Base-by-base conservation (phyloP, 805 yeast genomes). In the Yarrowia sp. region DNA sequence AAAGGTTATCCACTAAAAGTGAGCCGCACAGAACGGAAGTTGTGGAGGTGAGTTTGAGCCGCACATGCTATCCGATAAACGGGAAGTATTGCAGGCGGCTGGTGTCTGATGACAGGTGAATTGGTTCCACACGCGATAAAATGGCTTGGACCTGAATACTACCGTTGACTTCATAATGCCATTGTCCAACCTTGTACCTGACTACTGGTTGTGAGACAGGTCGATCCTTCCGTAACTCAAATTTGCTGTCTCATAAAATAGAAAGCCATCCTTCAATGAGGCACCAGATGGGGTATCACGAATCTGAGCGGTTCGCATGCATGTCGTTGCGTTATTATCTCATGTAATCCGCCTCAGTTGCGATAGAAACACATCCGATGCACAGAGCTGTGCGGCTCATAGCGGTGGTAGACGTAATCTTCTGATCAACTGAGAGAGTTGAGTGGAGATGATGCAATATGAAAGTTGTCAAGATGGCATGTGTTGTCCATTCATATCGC, bases 21-120 rank as follows among this genome's bases (percentile, higher is more conserved):
- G 34, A 46, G 50, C 50, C 50, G 50, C 50, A 46, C 50, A 46
- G 17, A 4, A 24, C 50, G 50, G 50, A 46, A 46, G 50, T 9
- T 24, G 50, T 46, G 17, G 50, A 46, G 50, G 9, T 6, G 49
- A 44, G 10, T 20, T 7, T 10, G 7, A 46, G 50, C 50, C 50
- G 50, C 50, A 46, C 30, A 19, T 19, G 14, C 6, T 6, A 7
- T 24, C 50, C 50, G 50, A 9, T 10, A 24, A 24, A 14, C 34
- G 50, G 34, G 10, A 46, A 17, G 34, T 14, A 15, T 8, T 24
- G 50, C 33, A 24, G 30, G 50, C 36, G 24, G 33, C 46, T 17
- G 46, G 17, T 13, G 38, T 36, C 2, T 36, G 0, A 4, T 36
- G 38, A 36, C 5, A 36, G 13, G 38, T 10, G 38, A 36, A 24